Conservation (phyloP, 257 asterid genomes). For the Solanum sparsipilum region DNA sequence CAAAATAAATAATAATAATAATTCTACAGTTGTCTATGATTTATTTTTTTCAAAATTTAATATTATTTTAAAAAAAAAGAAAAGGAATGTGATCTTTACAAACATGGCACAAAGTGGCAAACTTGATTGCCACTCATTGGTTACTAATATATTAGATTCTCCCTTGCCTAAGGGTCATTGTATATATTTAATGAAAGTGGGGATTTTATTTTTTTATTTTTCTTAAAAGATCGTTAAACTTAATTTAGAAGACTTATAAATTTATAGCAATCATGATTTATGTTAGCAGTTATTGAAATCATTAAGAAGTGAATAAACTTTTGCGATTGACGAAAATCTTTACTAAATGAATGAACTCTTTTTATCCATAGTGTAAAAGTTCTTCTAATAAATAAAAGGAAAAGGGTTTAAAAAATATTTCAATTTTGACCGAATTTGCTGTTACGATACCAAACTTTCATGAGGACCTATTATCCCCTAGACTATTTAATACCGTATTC, state of each 20-base stretch:
- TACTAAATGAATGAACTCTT: background rate
- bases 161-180: background rate
- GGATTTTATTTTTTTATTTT: background rate
- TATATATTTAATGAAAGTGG: background rate
- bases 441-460: no score
- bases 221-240: background rate
- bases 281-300: background rate
- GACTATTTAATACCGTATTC: no score
- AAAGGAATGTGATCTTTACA: background rate
- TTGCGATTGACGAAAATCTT: background rate
- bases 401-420: accelerated
- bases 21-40: background rate
- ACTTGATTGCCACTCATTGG: background rate
- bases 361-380: no score
- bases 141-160: background rate
- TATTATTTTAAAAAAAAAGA: background rate
- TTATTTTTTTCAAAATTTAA: background rate
- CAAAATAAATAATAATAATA: background rate
- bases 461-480: no score
- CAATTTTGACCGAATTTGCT: no score
- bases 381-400: background rate
- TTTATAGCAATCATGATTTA: background rate
- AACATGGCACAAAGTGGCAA: background rate
- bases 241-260: background rate
- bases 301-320: background rate